Base-by-base conservation (phyloP, 2,329 filamentous ascomycete species). In the Colletotrichum sp. region DNA sequence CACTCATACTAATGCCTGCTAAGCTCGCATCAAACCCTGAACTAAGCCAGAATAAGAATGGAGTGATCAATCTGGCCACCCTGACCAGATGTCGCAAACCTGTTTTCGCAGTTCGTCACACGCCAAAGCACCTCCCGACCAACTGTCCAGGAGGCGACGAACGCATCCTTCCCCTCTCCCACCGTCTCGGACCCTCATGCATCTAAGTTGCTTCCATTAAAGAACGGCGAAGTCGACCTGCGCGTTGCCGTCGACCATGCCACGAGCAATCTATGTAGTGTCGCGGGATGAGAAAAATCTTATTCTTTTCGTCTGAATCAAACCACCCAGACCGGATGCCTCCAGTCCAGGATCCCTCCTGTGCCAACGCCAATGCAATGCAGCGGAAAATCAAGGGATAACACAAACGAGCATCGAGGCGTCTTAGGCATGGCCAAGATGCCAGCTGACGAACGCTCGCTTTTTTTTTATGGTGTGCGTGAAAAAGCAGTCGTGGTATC, bases 311-410 rank as follows among this genome's bases (percentile, higher is more conserved):
- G 74, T 79, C 76, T 80, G 66, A 82, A 80, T 74, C 80, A 81
- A 81, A 74, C 82, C 81, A 76, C 79, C 80, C 79, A 48, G 78
- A 78, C 79, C 79, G 78, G 70, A 71, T 66, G 60, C 77, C 67
- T 76, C 74, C 75, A 62, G 56, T 61, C 43, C 32, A 68, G 61
- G 52, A 72, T 73, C 75, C 75, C 71, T 78, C 81, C 75, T 81
- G 82, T 84, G 78, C 84, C 82, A 91, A 91, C 90, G 90, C 90
- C 90, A 84, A 80, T 91, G 90, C 89, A 89, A 91, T 91, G 89
- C 89, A 87, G 72, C 77, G 81, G 78, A 80, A 81, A 82, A 80
- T 78, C 79, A 84, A 83, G 82, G 84, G 82, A 80, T 86, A 86
- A 81, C 80, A 79, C 61, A 70, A 72, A 66, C 56, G 67, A 61